These are phyloP conservation scores for Paulownia fortunei DNA, from an alignment of 257 asterid genomes.

Conservation along the genomic window DNA sequence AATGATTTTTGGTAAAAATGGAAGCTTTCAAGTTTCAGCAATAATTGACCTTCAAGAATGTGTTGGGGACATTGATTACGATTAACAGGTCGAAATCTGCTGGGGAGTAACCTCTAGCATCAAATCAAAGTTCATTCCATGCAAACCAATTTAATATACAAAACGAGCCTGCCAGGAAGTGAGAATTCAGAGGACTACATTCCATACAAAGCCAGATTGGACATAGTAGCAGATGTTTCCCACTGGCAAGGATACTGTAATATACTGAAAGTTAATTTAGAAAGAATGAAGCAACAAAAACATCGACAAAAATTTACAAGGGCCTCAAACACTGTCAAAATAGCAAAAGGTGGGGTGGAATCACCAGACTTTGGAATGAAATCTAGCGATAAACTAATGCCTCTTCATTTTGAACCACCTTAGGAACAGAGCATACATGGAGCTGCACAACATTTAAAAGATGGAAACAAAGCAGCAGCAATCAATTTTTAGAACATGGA, in stretches of 20 bases:
- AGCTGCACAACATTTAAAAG: slow-evolving; percentile 21
- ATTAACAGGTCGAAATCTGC: no score
- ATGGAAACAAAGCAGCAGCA: slow-evolving; percentile 25
- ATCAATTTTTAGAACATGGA: slow-evolving; percentile 52
- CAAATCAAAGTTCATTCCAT: background rate
- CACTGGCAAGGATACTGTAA: slow-evolving; percentile 28
- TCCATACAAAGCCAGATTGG: slow-evolving; percentile 37
- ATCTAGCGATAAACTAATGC: background rate
- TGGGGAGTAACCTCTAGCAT: no score
- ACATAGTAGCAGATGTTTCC: slow-evolving; percentile 27
- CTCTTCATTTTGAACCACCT: slow-evolving; percentile 21
- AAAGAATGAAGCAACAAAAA: slow-evolving; percentile 42
- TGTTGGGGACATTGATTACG: no score
- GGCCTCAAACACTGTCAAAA: no score
- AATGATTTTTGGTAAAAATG: background rate
- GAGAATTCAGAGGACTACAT: slow-evolving; percentile 33
- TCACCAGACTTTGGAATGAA: slow-evolving; percentile 4
- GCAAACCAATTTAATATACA: background rate
- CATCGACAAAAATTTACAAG: slow-evolving; percentile 40
- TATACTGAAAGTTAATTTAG: slow-evolving; percentile 25
- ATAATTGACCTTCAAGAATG: no score
- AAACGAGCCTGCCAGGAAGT: no score
- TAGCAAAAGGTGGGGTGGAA: slow-evolving; percentile 20
- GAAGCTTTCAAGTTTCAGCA: no score
- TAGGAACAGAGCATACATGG: background rate